A percentile compares a stretch with the other conserved stretches of the same genome.
These are phyloP conservation scores for Talaromyces sp. DNA, from an alignment of 2,329 filamentous ascomycete genomes.

Conservation along the genomic window DNA sequence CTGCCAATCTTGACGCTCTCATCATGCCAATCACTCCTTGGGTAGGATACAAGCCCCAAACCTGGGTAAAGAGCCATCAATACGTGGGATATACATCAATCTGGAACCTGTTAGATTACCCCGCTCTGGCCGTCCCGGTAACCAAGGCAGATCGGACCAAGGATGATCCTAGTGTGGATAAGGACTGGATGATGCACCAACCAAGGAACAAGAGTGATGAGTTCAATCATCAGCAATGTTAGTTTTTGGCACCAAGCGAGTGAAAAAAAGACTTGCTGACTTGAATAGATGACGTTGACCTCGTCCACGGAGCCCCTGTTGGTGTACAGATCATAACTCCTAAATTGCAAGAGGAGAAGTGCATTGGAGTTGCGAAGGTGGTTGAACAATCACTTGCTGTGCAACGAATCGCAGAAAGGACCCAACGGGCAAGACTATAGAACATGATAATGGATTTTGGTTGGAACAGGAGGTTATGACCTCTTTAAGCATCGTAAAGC, in stretches of 20 bases:
- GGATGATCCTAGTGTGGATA: conserved; percentile 19
- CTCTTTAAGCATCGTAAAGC: neutral
- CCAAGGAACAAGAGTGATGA: conserved; percentile 31
- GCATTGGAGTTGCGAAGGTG: conserved; percentile 32
- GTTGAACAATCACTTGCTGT: conserved; percentile 26
- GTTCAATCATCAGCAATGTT: conserved; percentile 35
- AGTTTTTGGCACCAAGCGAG: neutral
- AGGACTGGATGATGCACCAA: conserved; percentile 31
- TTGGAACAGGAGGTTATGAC: neutral
- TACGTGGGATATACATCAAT: conserved; percentile 36
- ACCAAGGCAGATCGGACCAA: conserved; percentile 31
- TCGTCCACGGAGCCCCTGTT: conserved; percentile 35
- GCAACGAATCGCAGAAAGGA: neutral
- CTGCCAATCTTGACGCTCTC: conserved; percentile 32
- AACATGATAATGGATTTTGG: neutral
- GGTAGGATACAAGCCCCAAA: conserved; percentile 32
- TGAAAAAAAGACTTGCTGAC: neutral
- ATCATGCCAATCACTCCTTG: conserved; percentile 33
- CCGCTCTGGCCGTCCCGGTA: conserved; percentile 31
- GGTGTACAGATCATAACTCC: conserved; percentile 34
- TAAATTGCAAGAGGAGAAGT: conserved; percentile 34
- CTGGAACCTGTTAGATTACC: conserved; percentile 36
- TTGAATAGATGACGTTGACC: conserved; percentile 30
- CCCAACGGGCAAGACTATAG: neutral
- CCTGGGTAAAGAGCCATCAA: conserved; percentile 33